Evolutionary conservation across 192 early-diverging fungal genomes (phyloP).

Genomic region (Coemansia furcata): DNA sequence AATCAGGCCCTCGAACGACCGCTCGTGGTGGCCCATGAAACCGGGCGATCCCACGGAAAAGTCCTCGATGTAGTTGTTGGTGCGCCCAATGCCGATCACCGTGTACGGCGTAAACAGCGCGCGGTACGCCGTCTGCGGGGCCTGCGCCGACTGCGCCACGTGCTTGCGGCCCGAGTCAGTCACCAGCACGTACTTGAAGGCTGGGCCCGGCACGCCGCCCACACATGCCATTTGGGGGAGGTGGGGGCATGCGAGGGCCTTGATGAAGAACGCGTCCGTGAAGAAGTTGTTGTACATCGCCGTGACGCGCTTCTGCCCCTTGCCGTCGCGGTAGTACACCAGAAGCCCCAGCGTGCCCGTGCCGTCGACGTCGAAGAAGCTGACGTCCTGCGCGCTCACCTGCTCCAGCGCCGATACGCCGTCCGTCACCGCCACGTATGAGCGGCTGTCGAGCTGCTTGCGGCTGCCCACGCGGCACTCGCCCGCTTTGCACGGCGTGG

Average conservation of each 20-base stretch:
- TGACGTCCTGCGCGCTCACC: conserved; percentile 59
- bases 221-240: conserved; percentile 69
- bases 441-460: conserved; percentile 53
- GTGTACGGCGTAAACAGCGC: conserved; percentile 76
- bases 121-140: conserved; percentile 76
- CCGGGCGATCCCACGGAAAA: conserved; percentile 73
- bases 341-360: conserved; percentile 82
- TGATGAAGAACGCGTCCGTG: conserved; percentile 93
- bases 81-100: conserved; percentile 85
- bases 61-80: conserved; percentile 95
- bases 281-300: conserved; percentile 87
- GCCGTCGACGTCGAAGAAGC: conserved; percentile 88
- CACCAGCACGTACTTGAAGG: conserved; percentile 84
- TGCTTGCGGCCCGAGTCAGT: conserved; percentile 76
- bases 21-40: conserved; percentile 10
- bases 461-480: conserved; percentile 50
- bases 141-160: conserved; percentile 75
- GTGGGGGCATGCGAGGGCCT: conserved; percentile 61
- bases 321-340: conserved; percentile 51
- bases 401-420: conserved; percentile 64
- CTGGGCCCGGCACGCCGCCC: conserved; percentile 78
- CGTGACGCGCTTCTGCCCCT: conserved; percentile 41
- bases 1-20: conserved; percentile 77
- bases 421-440: conserved; percentile 60
- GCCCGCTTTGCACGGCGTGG: conserved; percentile 54